These are phyloP conservation scores for Pyrenula massariospora DNA, from an alignment of 495 filamentous ascomycete species.

Conservation along the genomic window DNA sequence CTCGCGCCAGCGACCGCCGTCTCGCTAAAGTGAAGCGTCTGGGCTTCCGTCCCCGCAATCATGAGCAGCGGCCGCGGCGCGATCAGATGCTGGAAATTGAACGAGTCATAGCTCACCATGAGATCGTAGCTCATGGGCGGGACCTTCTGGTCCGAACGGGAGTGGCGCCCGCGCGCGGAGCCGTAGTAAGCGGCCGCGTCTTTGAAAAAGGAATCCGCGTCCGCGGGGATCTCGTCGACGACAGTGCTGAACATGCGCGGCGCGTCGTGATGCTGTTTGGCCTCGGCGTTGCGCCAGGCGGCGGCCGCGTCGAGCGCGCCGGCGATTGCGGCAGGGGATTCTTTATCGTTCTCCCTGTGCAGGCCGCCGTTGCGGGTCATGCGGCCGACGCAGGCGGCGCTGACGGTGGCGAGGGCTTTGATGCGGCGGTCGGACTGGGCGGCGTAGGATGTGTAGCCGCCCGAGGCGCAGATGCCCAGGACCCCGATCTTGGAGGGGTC, in stretches of 20 bases:
- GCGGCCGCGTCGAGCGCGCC: slow-evolving; percentile 9
- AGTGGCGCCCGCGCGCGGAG: slow-evolving; percentile 11
- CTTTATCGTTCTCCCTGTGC: slow-evolving; percentile 4
- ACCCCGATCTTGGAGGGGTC: slow-evolving; percentile 22
- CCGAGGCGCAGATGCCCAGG: slow-evolving; percentile 28
- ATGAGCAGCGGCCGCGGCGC: slow-evolving; percentile 24
- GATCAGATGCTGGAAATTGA: slow-evolving; percentile 15
- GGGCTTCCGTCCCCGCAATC: slow-evolving; percentile 22
- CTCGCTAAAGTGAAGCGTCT: slow-evolving; percentile 18
- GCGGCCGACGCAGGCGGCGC: slow-evolving; percentile 16
- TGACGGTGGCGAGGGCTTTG: slow-evolving; percentile 22
- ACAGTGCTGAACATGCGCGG: slow-evolving; percentile 7
- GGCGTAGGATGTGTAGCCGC: slow-evolving; percentile 21
- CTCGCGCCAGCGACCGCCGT: slow-evolving; percentile 15
- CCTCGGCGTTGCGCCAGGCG: slow-evolving; percentile 9
- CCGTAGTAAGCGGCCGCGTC: slow-evolving; percentile 15
- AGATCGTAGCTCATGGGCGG: slow-evolving; percentile 15
- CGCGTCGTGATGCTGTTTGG: slow-evolving; percentile 4
- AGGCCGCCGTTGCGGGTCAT: slow-evolving; percentile 15
- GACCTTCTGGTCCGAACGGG: slow-evolving; percentile 5
- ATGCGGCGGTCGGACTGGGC: slow-evolving; percentile 26
- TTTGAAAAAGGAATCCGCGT: slow-evolving; percentile 6
- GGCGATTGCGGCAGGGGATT: slow-evolving; percentile 8
- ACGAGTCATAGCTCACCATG: slow-evolving; percentile 20
- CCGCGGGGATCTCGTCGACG: slow-evolving; percentile 7